phyloP scores from a whole-genome alignment of 441 rosid species.

The Theobroma grandiflorum region DNA sequence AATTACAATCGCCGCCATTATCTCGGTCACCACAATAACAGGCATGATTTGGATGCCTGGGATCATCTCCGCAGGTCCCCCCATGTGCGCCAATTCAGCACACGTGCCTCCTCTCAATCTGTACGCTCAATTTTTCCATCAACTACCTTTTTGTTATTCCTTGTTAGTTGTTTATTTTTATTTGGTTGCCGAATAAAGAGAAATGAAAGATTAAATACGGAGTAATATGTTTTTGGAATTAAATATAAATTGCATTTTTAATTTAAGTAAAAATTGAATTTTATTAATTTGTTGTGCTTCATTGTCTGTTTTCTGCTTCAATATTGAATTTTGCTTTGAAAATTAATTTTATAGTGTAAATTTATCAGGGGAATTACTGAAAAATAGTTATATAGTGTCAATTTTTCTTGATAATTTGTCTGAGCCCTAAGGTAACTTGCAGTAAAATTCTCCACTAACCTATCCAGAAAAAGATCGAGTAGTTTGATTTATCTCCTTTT shows the following conservation, averaged over 20 bases:
- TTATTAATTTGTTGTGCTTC: not conserved
- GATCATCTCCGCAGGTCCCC: conserved; percentile 63
- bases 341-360: not conserved
- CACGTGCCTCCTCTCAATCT: conserved; percentile 38
- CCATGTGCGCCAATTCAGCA: conserved; percentile 40
- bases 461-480: not conserved
- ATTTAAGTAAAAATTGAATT: not conserved
- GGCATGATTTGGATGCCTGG: conserved; percentile 62
- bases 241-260: not conserved
- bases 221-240: not conserved
- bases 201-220: not conserved
- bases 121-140: conserved; percentile 37
- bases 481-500: not conserved
- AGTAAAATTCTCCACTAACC: not conserved
- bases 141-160: not conserved
- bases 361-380: conserved; percentile 8
- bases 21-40: conserved; percentile 45
- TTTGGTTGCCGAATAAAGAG: not conserved
- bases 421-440: not conserved
- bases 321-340: conserved; percentile 8
- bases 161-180: not conserved
- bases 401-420: not conserved
- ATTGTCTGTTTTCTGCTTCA: conserved; percentile 1
- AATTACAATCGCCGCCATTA: conserved; percentile 47
- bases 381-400: not conserved